Conservation (phyloP, 768 basidiomycete genomes). For the Tremella fuciformis region DNA sequence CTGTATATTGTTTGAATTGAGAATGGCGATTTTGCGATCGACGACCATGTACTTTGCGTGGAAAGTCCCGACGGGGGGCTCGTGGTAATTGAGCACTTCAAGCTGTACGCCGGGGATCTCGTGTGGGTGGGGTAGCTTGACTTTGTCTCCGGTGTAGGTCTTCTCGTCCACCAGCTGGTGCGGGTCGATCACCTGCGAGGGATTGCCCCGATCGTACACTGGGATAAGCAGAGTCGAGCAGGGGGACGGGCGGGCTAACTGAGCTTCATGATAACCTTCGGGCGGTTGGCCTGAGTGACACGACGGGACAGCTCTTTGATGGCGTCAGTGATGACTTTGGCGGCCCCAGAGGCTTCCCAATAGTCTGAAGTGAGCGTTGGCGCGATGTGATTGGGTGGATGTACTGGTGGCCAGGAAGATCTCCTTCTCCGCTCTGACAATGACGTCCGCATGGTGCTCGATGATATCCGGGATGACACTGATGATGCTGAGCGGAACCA, state of each 20-base stretch:
- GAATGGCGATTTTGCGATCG: slow-evolving; percentile 61
- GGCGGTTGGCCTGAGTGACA: slow-evolving; percentile 22
- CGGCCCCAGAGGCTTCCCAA: slow-evolving; percentile 35
- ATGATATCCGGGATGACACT: slow-evolving; percentile 41
- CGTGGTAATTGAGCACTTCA: slow-evolving; percentile 40
- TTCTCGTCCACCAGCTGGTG: slow-evolving; percentile 34
- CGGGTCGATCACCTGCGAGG: slow-evolving; percentile 27
- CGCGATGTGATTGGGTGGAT: not conserved
- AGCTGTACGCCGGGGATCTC: slow-evolving; percentile 30
- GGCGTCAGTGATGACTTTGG: slow-evolving; percentile 27
- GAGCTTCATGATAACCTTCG: slow-evolving; percentile 31
- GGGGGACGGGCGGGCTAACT: slow-evolving; percentile 14
- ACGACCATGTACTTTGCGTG: slow-evolving; percentile 67
- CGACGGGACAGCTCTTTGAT: slow-evolving; percentile 34
- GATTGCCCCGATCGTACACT: slow-evolving; percentile 41
- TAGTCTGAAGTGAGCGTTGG: slow-evolving; percentile 17
- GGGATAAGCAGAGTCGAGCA: not conserved
- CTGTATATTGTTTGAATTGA: slow-evolving; percentile 68
- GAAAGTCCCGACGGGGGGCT: slow-evolving; percentile 63
- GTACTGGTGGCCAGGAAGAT: slow-evolving; percentile 38
- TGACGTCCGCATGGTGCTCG: slow-evolving; percentile 37
- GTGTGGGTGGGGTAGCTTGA: slow-evolving; percentile 31
- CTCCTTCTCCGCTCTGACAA: slow-evolving; percentile 31
- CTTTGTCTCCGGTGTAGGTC: slow-evolving; percentile 34
- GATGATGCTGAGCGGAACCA: slow-evolving; percentile 34